Evolutionary conservation across 2,329 filamentous ascomycete species (phyloP), one percentile per base, ranked within the genome.

Genomic region (Botrytis deweyae): DNA sequence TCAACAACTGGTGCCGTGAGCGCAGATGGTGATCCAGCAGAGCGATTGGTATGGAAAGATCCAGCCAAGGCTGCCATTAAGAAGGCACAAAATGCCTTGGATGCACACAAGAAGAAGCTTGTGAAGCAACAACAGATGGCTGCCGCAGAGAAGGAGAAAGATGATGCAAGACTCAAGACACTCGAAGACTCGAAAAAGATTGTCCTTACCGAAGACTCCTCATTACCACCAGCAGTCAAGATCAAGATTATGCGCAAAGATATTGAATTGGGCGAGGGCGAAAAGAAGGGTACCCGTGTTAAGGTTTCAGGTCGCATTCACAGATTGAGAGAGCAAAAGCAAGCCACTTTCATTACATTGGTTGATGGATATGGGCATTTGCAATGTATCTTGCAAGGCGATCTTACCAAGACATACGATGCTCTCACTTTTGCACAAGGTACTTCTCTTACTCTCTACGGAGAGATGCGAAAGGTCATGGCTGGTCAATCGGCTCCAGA

Each of bases 131-230:
- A 91, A 78, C 91, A 94, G 81, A 85, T 90, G 76, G 91, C 90
- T 72, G 89, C 91, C 64, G 88, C 91, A 72, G 90, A 93, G 82
- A 89, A 91, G 80, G 90, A 93, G 83, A 90, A 92, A 82, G 89
- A 91, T 75, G 89, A 91, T 78, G 90, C 92, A 80, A 89, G 92
- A 72, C 86, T 90, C 76, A 88, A 89, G 81, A 87, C 83, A 78
- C 86, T 97, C 46, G 93, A 97, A 81, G 92, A 95, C 78, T 92
- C 93, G 52, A 95, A 94, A 87, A 93, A 93, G 83, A 87, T 95
- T 76, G 84, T 91, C 74, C 86, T 93, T 46, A 82, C 82, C 78
- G 91, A 96, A 83, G 92, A 96, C 79, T 78, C 85, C 66, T 90
- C 89, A 73, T 87, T 98, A 74, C 93, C 94, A 52, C 86, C 90